Evolutionary conservation across 2,329 filamentous ascomycete genomes (phyloP), one percentile per base, ranked within the genome.

Genomic region (Trichoderma sp.): DNA sequence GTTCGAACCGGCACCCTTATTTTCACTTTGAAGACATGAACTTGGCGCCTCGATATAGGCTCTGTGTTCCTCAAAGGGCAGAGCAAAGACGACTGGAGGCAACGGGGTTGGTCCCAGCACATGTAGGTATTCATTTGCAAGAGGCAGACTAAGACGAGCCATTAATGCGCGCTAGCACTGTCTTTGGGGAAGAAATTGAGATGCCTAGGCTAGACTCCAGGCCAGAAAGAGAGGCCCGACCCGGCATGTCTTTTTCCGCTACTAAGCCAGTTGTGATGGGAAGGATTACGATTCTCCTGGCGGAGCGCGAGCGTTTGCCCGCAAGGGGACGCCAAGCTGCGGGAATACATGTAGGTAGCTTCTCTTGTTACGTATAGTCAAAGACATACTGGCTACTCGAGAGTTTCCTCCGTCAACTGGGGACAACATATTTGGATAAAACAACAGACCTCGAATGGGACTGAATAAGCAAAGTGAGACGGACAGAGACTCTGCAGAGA

Each of bases 211-310:
- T 39, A 17, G 28, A 24, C 2, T 39, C 34, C 34, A 44, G 43
- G 15, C 15, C 15, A 44, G 43, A 44, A 6, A 19, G 17, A 19
- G 43, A 44, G 43, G 43, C 24, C 21, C 45, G 24, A 21, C 34
- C 24, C 48, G 58, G 47, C 58, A 17, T 44, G 21, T 26, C 24
- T 61, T 61, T 60, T 61, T 44, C 47, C 58, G 24, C 39, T 26
- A 14, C 30, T 10, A 24, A 24, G 21, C 21, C 21, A 34, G 41
- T 30, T 39, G 19, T 34, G 59, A 62, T 62, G 54, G 59, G 59
- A 62, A 52, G 59, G 59, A 52, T 52, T 54, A 34, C 48, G 30
- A 62, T 62, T 62, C 48, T 62, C 59, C 59, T 62, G 30, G 43
- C 30, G 57, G 57, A 60, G 57, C 54, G 26, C 19, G 39, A 28